Evolutionary conservation across 1,284 basidiomycete species (phyloP).

Genomic region (Tilletia setariae): DNA sequence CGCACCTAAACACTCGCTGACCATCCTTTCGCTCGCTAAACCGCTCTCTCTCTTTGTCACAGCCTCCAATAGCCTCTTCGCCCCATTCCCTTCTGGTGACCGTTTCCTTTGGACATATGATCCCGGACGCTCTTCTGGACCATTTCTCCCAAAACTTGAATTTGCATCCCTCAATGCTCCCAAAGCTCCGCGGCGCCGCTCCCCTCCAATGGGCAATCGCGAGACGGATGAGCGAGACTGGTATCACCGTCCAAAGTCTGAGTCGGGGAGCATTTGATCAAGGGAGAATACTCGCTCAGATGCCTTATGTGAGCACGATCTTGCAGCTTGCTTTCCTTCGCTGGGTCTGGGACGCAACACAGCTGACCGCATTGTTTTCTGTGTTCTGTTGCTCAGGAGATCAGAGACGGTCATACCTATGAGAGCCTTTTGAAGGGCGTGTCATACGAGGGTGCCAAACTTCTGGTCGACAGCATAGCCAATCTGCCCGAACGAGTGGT

Average conservation of each 20-base stretch:
- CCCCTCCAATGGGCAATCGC: conserved; percentile 81
- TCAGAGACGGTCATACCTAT: neutral
- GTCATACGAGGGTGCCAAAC: neutral
- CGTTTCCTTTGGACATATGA: conserved; percentile 86
- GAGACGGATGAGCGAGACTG: conserved; percentile 21
- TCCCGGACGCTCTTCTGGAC: conserved; percentile 67
- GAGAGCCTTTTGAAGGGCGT: neutral
- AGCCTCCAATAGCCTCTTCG: conserved; percentile 25
- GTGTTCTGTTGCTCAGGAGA: neutral
- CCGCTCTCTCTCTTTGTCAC: conserved; percentile 14
- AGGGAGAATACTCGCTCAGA: conserved; percentile 62
- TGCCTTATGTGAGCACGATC: conserved; percentile 65
- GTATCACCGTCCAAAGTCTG: conserved; percentile 19
- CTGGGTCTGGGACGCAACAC: neutral
- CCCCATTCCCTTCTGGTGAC: conserved; percentile 66
- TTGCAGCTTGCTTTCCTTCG: conserved; percentile 65
- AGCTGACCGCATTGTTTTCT: neutral
- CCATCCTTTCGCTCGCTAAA: conserved; percentile 23
- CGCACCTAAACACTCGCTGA: neutral
- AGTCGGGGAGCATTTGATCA: conserved; percentile 59
- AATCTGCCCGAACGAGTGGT: neutral
- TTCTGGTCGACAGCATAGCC: neutral
- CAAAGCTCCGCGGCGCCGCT: conserved; percentile 82
- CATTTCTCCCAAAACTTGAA: conserved; percentile 75
- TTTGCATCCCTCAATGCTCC: conserved; percentile 85